phyloP scores from a whole-genome alignment of 257 asterid genomes.

The Lavandula angustifolia region DNA sequence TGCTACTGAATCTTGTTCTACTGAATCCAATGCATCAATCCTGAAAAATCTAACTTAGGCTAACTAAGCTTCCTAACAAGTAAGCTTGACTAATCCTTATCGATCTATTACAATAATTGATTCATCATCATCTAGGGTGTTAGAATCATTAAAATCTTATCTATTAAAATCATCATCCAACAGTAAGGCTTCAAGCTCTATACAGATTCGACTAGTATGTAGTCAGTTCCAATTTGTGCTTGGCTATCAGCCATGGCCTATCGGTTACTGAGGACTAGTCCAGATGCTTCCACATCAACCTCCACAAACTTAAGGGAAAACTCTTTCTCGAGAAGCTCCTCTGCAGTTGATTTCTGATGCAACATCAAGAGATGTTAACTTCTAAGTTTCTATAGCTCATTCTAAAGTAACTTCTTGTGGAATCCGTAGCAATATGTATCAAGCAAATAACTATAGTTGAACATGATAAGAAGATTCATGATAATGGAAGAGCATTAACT shows the following conservation, averaged over 20 bases:
- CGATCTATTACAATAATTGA: too few species aligned
- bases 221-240: conserved; percentile 95
- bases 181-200: conserved; percentile 97
- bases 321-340: conserved; percentile 83
- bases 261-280: conserved; percentile 92
- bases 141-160: too few species aligned
- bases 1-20: too few species aligned
- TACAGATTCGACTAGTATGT: conserved; percentile 86
- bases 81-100: too few species aligned
- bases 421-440: too few species aligned
- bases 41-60: too few species aligned
- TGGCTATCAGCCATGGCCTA: conserved; percentile 97
- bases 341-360: conserved; percentile 82
- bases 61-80: too few species aligned
- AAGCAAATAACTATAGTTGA: conserved; percentile 12
- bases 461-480: conserved; percentile 6
- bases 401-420: too few species aligned
- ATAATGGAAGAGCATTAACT: conserved; percentile 45
- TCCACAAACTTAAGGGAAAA: conserved; percentile 86
- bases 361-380: conserved; percentile 23
- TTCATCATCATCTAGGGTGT: too few species aligned
- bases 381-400: not conserved
- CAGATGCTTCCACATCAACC: conserved; percentile 85
- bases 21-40: too few species aligned
- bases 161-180: not conserved